phyloP scores from a whole-genome alignment of 176 grass and related monocot genomes.

The Elaeis guineensis region DNA sequence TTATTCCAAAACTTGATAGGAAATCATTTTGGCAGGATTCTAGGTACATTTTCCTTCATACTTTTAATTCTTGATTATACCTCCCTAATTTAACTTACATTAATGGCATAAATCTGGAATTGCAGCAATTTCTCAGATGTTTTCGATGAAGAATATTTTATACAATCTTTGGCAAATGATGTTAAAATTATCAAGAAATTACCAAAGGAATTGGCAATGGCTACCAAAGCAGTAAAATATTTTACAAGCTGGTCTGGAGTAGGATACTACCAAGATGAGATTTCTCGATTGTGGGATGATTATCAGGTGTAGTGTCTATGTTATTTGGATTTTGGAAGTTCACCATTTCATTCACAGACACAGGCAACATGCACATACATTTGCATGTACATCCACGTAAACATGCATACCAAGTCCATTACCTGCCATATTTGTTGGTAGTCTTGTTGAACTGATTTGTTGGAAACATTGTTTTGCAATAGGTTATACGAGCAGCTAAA shows the following conservation, averaged over 20 bases:
- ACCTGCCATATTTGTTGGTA: not conserved
- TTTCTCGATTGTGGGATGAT: constrained; percentile 64
- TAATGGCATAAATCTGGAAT: not conserved
- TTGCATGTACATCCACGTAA: too few species aligned
- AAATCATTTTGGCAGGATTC: constrained; percentile 2
- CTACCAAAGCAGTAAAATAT: constrained; percentile 63
- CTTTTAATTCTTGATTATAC: not conserved
- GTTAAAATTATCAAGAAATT: constrained; percentile 73
- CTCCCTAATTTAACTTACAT: not conserved
- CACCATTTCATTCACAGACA: too few species aligned
- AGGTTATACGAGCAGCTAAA: constrained; percentile 96
- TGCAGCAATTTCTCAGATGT: constrained; percentile 90
- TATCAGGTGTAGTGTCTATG: constrained; percentile 36
- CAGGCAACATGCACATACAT: too few species aligned
- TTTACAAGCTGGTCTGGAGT: constrained; percentile 89
- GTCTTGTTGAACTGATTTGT: constrained; percentile 24
- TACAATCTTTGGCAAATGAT: constrained; percentile 62
- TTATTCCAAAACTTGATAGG: constrained; percentile 5
- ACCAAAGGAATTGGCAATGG: constrained; percentile 54
- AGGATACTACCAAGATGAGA: constrained; percentile 74
- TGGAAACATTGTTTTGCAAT: constrained; percentile 12
- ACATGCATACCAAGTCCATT: too few species aligned
- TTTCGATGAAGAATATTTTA: constrained; percentile 78
- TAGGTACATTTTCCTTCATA: not conserved
- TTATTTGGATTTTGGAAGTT: too few species aligned